phyloP scores from a whole-genome alignment of 2,329 filamentous ascomycete species.

The Trichoderma cornu-damae region DNA sequence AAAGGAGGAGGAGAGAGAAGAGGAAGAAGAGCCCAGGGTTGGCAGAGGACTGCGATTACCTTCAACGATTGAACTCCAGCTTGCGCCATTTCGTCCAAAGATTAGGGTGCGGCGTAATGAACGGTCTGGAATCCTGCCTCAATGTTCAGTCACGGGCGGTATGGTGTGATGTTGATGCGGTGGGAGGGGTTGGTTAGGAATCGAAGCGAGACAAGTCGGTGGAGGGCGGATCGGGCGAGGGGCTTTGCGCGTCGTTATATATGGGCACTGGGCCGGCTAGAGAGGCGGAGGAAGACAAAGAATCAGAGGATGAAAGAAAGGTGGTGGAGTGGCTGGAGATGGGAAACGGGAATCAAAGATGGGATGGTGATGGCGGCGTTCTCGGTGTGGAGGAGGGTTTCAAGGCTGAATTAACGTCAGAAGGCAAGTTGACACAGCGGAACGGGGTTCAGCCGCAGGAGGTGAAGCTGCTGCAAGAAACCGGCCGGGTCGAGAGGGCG shows the following conservation, averaged over 20 bases:
- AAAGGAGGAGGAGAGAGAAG: slow-evolving; percentile 16
- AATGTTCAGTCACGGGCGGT: slow-evolving; percentile 2
- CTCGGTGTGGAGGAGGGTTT: slow-evolving; percentile 29
- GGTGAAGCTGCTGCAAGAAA: slow-evolving; percentile 26
- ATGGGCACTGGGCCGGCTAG: background rate
- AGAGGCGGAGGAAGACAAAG: background rate
- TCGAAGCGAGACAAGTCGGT: slow-evolving; percentile 9
- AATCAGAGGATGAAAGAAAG: slow-evolving; percentile 3
- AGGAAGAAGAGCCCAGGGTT: slow-evolving; percentile 9
- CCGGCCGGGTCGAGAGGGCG: slow-evolving; percentile 11
- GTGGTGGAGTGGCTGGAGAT: background rate
- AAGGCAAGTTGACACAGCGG: slow-evolving; percentile 32
- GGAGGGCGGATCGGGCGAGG: slow-evolving; percentile 11
- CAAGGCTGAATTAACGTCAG: slow-evolving; percentile 30
- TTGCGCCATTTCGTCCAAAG: slow-evolving; percentile 58
- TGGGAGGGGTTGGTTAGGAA: slow-evolving; percentile 9
- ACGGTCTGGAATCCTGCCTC: background rate
- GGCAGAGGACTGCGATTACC: slow-evolving; percentile 46
- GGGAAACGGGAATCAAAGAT: slow-evolving; percentile 10
- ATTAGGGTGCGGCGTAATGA: slow-evolving; percentile 17
- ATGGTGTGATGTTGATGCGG: slow-evolving; percentile 8
- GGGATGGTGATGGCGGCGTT: slow-evolving; percentile 25
- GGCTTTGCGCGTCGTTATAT: slow-evolving; percentile 1
- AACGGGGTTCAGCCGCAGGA: slow-evolving; percentile 37
- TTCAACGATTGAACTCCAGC: slow-evolving; percentile 84